Evolutionary conservation across 192 early-diverging fungal genomes (phyloP), one percentile per base, ranked within the genome.

Genomic region (Powellomyces hirtus): DNA sequence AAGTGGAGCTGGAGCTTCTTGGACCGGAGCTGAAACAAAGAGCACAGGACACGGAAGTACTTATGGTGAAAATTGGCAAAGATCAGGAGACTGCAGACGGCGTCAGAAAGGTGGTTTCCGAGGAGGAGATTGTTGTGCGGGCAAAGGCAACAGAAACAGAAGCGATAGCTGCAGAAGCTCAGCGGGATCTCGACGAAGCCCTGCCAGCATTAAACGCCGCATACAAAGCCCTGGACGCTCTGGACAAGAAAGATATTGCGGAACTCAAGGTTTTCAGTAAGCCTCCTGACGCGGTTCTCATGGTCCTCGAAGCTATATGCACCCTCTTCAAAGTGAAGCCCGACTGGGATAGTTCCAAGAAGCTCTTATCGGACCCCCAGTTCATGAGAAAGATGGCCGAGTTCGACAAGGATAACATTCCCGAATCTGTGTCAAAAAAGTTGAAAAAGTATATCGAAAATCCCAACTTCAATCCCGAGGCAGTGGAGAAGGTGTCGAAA

Each of bases 61-160:
- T 86, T 33, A 86, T 86, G 84, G 76, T 86, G 5, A 83, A 86
- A 62, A 86, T 86, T 26, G 80, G 80, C 1, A 86, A 86, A 62
- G 84, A 86, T 65, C 84, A 86, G 66, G 84, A 86, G 71, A 82
- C 75, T 11, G 84, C 84, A 31, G 84, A 86, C 55, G 84, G 84
- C n/a, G 84, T 86, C 0, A 55, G 82, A 52, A 84, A 82, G 64
- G 78, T 84, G 27, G 84, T 86, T 11, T 74, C 78, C 4, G 84
- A 86, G 68, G 84, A 86, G 67, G 84, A 86, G 70, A 62, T 72
- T 0, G 74, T 86, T 2, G 84, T 86, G 1, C 57, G 84, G 36
- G 84, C 79, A 50, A 82, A 81, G 58, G 84, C 84, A 0, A 75
- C 49, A 4, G 72, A 78, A 40, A 86, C 84, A 0, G 81, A 86